Evolutionary conservation across 371 early-diverging fungal species (phyloP).

Genomic region (Lichtheimia corymbifera): DNA sequence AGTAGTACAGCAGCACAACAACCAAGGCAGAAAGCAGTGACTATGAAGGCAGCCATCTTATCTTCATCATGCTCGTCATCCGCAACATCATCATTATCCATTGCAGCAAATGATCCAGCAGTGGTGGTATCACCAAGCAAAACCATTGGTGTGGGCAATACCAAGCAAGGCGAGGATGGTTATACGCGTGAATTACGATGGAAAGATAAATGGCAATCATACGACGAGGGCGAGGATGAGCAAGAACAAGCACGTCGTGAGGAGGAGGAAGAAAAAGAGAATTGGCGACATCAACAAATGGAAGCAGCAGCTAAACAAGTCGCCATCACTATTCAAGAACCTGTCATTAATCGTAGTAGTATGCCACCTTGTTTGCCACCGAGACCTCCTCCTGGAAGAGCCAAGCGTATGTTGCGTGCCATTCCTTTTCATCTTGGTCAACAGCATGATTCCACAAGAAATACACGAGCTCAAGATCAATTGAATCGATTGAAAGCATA

Average conservation of each 20-base stretch:
- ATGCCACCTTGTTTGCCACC: not conserved
- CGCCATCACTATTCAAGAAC: constrained; percentile 6
- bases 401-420: too few species aligned
- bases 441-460: too few species aligned
- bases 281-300: constrained; percentile 1
- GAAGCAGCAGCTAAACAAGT: constrained; percentile 8
- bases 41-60: not conserved
- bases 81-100: too few species aligned
- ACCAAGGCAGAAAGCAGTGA: not conserved
- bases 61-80: not conserved
- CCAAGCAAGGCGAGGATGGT: constrained; percentile 8
- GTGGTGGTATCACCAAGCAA: not conserved
- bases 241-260: not conserved
- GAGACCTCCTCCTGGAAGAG: not conserved
- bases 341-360: not conserved
- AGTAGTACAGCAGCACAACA: not conserved
- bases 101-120: not conserved
- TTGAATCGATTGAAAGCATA: constrained; percentile 1
- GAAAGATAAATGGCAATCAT: constrained; percentile 3
- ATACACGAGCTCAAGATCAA: constrained; percentile 9
- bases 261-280: not conserved
- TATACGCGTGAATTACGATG: constrained; percentile 9
- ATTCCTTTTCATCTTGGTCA: too few species aligned
- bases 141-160: constrained; percentile 10
- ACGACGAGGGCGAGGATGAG: not conserved